A percentile compares a stretch with the other conserved stretches of the same genome.
Conservation (phyloP, 108 stramenopile species). For the Skeletonema marinoi region DNA sequence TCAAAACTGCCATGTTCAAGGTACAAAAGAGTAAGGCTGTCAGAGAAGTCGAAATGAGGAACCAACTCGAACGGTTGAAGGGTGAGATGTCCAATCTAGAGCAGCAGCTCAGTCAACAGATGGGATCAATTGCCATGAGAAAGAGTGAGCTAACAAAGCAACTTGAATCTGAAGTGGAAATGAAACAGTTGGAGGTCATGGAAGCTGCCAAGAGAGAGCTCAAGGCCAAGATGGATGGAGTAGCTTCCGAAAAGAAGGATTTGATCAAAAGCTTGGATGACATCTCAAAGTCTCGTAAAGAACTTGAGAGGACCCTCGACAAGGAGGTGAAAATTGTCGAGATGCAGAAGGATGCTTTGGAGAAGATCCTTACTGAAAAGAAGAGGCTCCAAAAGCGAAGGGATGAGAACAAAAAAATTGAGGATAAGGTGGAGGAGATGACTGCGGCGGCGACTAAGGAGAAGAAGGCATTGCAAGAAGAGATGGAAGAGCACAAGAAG, state of each 20-base stretch:
- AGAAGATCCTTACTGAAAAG: slow-evolving; percentile 26
- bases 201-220: neutral
- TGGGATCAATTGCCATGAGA: slow-evolving; percentile 27
- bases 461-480: slow-evolving; percentile 32
- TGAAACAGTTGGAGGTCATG: slow-evolving; percentile 20
- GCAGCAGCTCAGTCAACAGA: slow-evolving; percentile 24
- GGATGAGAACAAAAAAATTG: slow-evolving; percentile 40
- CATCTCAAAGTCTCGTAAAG: slow-evolving; percentile 26
- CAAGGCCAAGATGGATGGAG: slow-evolving; percentile 19
- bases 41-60: slow-evolving; percentile 27
- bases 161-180: neutral
- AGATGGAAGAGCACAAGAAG: slow-evolving; percentile 32
- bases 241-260: slow-evolving; percentile 30
- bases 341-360: slow-evolving; percentile 24
- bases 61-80: slow-evolving; percentile 19
- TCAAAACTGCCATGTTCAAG: slow-evolving; percentile 32
- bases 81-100: slow-evolving; percentile 28
- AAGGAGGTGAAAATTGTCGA: slow-evolving; percentile 37
- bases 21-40: slow-evolving; percentile 18
- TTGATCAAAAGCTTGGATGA: slow-evolving; percentile 23
- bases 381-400: slow-evolving; percentile 32
- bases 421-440: slow-evolving; percentile 42
- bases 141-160: slow-evolving; percentile 9
- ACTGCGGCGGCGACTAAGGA: slow-evolving; percentile 34
- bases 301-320: slow-evolving; percentile 26